Evolutionary conservation across 352 stramenopile species (phyloP).

Genomic region (Phytophthora pluvialis): DNA sequence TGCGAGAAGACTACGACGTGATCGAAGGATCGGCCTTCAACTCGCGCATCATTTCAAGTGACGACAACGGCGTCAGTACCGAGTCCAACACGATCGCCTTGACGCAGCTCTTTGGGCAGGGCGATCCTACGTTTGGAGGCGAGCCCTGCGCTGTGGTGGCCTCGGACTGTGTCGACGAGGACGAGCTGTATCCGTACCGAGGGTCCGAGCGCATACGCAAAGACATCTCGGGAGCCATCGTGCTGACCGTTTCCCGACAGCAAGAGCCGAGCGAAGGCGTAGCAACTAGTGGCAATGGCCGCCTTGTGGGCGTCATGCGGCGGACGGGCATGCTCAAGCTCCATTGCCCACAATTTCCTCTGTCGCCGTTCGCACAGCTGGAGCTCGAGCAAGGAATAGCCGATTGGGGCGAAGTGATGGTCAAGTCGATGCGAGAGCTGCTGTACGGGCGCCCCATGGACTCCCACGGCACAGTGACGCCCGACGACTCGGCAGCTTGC

Average conservation of each 20-base stretch:
- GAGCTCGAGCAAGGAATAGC: constrained; percentile 25
- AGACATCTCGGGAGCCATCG: constrained; percentile 36
- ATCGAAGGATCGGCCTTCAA: constrained; percentile 32
- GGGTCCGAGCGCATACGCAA: constrained; percentile 32
- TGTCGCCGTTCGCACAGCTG: constrained; percentile 14
- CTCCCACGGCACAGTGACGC: too few species aligned
- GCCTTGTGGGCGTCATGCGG: constrained; percentile 24
- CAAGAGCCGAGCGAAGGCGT: background rate
- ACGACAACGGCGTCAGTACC: constrained; percentile 19
- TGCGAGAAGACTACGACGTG: constrained; percentile 32
- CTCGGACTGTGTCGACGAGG: constrained; percentile 41
- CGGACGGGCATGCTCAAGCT: constrained; percentile 25
- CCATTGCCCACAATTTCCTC: constrained; percentile 25
- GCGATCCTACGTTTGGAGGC: constrained; percentile 8
- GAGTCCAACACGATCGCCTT: constrained; percentile 40
- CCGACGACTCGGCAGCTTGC: too few species aligned
- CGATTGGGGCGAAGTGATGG: constrained; percentile 37
- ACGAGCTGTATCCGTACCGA: constrained; percentile 37
- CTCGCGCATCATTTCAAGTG: constrained; percentile 34
- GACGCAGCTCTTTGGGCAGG: constrained; percentile 26
- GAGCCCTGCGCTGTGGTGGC: constrained; percentile 33
- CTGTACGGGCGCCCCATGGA: constrained; percentile 8
- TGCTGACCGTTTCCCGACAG: constrained; percentile 27
- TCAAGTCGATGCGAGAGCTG: constrained; percentile 33
- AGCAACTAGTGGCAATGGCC: background rate